phyloP scores from a whole-genome alignment of 2,329 filamentous ascomycete species.

The Zymoseptoria passerinii region DNA sequence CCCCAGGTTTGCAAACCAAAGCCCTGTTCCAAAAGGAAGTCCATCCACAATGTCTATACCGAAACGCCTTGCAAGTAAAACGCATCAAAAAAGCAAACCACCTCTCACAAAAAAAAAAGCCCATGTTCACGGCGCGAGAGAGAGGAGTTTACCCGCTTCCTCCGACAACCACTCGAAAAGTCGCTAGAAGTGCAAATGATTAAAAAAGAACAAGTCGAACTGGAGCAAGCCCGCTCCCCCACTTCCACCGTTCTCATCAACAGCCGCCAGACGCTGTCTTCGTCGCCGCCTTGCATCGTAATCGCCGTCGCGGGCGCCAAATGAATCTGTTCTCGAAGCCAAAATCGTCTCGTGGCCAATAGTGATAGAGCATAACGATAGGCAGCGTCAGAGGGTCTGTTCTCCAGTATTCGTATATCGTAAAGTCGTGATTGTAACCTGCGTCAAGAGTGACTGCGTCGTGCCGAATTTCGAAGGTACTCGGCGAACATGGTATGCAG shows the following conservation, averaged over 20 bases:
- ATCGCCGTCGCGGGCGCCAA: neutral
- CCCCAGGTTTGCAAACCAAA: neutral
- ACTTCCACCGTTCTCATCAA: neutral
- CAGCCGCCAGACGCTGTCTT: neutral
- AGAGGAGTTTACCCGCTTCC: neutral
- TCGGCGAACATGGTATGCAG: neutral
- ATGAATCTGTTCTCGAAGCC: neutral
- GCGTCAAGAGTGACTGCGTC: neutral
- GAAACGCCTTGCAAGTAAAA: neutral
- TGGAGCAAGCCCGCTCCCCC: neutral
- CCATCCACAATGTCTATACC: neutral
- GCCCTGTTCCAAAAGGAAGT: neutral
- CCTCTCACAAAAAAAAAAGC: neutral
- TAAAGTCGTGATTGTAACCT: constrained; percentile 8
- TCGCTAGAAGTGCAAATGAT: constrained; percentile 19
- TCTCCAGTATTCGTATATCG: constrained; percentile 5
- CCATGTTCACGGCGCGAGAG: neutral
- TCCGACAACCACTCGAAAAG: neutral
- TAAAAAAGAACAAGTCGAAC: constrained; percentile 8
- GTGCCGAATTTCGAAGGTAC: neutral
- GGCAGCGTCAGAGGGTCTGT: neutral
- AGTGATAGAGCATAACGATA: neutral
- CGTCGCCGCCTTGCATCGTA: neutral
- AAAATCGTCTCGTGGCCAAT: neutral
- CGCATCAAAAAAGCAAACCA: neutral